These are phyloP conservation scores for Leucosporidium creatinivorum DNA, from an alignment of 768 basidiomycete genomes.

Conservation along the genomic window DNA sequence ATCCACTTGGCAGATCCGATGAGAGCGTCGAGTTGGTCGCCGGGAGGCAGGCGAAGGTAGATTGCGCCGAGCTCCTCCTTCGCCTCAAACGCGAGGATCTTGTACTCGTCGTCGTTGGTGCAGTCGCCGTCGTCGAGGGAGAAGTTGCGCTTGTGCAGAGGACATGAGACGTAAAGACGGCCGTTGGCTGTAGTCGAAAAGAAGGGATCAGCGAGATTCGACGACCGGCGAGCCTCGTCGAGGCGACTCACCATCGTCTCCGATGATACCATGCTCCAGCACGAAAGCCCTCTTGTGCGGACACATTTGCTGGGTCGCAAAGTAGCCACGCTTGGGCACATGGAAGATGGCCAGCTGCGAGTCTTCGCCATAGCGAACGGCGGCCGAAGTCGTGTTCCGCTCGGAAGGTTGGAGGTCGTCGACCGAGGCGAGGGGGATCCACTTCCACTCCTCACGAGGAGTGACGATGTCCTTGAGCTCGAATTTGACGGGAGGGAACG, in stretches of 20 bases:
- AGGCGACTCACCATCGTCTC: slow-evolving; percentile 48
- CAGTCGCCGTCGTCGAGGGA: slow-evolving; percentile 49
- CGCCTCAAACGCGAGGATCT: slow-evolving; percentile 57
- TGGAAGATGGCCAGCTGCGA: slow-evolving; percentile 64
- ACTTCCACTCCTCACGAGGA: slow-evolving; percentile 53
- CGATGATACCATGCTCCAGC: slow-evolving; percentile 59
- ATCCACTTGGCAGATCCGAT: slow-evolving; percentile 60
- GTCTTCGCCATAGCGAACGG: slow-evolving; percentile 55
- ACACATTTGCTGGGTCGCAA: slow-evolving; percentile 55
- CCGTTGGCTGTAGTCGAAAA: slow-evolving; percentile 41
- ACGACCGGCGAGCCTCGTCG: too few relatives aligned
- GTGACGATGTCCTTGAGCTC: slow-evolving; percentile 44
- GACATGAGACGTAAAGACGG: slow-evolving; percentile 49
- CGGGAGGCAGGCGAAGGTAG: slow-evolving; percentile 52
- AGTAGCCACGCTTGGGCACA: slow-evolving; percentile 55
- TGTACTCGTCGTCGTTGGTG: slow-evolving; percentile 55
- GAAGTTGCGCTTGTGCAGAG: slow-evolving; percentile 28
- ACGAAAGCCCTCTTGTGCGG: slow-evolving; percentile 55
- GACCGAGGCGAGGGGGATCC: slow-evolving; percentile 50
- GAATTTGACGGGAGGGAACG: slow-evolving; percentile 50
- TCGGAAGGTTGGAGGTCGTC: slow-evolving; percentile 48
- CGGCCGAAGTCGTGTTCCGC: slow-evolving; percentile 43
- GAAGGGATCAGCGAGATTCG: too few relatives aligned
- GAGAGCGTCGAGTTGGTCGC: slow-evolving; percentile 52
- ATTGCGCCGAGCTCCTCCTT: slow-evolving; percentile 47